Percentiles rank a stretch among this genome's conserved stretches.
Conservation (phyloP, 345 rosid species). For the Hibiscus tridactylites region DNA sequence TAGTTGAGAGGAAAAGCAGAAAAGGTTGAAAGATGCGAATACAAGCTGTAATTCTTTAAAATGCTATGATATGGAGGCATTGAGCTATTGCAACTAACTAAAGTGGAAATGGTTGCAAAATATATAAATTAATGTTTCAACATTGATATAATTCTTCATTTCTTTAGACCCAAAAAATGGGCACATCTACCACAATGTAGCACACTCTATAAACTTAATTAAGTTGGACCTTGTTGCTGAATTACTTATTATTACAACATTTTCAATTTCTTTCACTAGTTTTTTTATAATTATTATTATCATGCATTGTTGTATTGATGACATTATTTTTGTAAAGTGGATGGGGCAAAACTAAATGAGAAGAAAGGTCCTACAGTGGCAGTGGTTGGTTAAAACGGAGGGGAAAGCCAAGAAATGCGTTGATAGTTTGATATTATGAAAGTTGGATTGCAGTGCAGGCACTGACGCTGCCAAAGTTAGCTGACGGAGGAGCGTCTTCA, state of each 20-base stretch:
- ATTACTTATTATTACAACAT: neutral
- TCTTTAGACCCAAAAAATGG: neutral
- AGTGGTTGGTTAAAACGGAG: neutral
- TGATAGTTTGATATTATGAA: neutral
- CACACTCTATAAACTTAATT: neutral
- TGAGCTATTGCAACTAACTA: neutral
- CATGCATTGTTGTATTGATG: too few relatives aligned
- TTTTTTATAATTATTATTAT: too few relatives aligned
- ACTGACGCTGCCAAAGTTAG: neutral
- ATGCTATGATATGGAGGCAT: neutral
- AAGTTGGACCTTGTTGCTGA: neutral
- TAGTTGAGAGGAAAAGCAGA: too few relatives aligned
- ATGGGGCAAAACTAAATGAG: too few relatives aligned
- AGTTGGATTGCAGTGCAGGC: neutral
- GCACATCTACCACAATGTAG: constrained; percentile 1
- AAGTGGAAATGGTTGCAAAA: neutral
- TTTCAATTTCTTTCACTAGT: neutral
- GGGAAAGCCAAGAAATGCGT: neutral
- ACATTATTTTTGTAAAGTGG: too few relatives aligned
- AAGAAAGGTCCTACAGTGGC: too few relatives aligned
- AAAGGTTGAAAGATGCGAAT: too few relatives aligned
- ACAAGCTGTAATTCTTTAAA: constrained; percentile 1
- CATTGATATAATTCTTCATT: neutral
- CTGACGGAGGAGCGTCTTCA: constrained; percentile 13
- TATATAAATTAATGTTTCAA: neutral